A percentile compares a stretch with the other conserved stretches of the same genome.
These are phyloP conservation scores for Arctium minus DNA, from an alignment of 129 eudicot genomes.

Conservation along the genomic window DNA sequence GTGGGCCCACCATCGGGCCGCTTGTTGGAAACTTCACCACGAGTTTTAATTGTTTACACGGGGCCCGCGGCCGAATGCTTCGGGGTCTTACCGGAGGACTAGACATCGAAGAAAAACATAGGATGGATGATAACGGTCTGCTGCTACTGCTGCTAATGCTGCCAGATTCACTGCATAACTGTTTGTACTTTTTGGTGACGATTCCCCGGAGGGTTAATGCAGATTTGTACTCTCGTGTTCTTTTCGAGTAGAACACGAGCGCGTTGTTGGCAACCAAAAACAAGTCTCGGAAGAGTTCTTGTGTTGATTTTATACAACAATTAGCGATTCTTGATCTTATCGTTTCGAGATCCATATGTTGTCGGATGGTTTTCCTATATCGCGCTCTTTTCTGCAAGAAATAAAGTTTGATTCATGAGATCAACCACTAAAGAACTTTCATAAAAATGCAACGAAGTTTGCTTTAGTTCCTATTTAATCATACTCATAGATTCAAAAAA, in stretches of 20 bases:
- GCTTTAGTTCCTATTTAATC: not conserved
- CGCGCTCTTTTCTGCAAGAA: constrained; percentile 70
- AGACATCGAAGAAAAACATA: constrained; percentile 44
- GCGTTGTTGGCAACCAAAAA: constrained; percentile 88
- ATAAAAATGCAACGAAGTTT: not conserved
- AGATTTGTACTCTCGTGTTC: constrained; percentile 87
- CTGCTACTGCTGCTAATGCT: constrained; percentile 10
- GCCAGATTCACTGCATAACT: constrained; percentile 30
- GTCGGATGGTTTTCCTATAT: constrained; percentile 68
- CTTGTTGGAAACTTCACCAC: constrained; percentile 26
- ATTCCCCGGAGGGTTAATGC: constrained; percentile 59
- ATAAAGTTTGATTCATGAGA: not conserved
- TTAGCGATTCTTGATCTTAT: constrained; percentile 64
- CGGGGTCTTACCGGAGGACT: constrained; percentile 74
- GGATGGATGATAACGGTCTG: constrained; percentile 35
- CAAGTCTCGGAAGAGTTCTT: constrained; percentile 80
- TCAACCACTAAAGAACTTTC: not conserved
- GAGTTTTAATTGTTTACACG: constrained; percentile 28
- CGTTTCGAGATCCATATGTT: constrained; percentile 74
- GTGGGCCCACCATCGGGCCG: constrained; percentile 18
- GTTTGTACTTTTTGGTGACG: constrained; percentile 46
- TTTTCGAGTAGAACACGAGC: constrained; percentile 73
- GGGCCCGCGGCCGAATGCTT: constrained; percentile 48
- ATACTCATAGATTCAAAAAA: too few relatives aligned
- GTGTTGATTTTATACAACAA: constrained; percentile 48